Base-by-base conservation (phyloP, 768 basidiomycete genomes). In the Exsudoporus frostii region DNA sequence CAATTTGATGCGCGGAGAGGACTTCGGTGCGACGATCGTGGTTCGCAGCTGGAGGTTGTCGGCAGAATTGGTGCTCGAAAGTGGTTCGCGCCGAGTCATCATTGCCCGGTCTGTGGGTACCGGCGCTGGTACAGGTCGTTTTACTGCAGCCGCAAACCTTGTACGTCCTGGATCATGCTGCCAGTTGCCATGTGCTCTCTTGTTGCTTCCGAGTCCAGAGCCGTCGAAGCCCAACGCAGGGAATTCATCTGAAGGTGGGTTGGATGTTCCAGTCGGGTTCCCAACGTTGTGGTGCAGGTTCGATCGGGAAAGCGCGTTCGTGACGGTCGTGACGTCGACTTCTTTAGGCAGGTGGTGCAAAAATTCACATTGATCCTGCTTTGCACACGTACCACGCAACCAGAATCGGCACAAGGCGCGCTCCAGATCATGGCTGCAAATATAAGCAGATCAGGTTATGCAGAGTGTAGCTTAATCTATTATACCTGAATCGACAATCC, bases 291-390 rank as follows among this genome's bases (percentile, higher is more conserved):
- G 74, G 27, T 80, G 79, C 7, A 91, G 69, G 57, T 81, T 83
- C 9, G 83, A 79, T n/a, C 83, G 80, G 7, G 82, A 75, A 72
- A 92, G 81, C 24, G 84, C 85, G 34, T 79, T 76, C 55, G 82
- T 84, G 50, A 93, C 75, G 53, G 81, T 78, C 39, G 83, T 69
- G 34, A 92, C 79, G 65, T 97, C 93, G 37, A 89, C 85, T 58
- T 93, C 88, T 60, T 89, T 85, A 7, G 92, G 92, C 5, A 95
- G 75, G 67, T 91, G 90, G 66, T 97, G 95, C 65, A 97, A 72
- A 72, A 98, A 98, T 73, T 98, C 97, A 82, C 95, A 98, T 58
- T 81, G 83, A 52, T 96, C 94, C 50, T 94, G 90, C 70, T 99
- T 99, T 29, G 95, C 92, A 65, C 97, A 99, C 41, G 93, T 93